These are phyloP conservation scores for Chalciporus chontae DNA, from an alignment of 768 basidiomycete genomes.

Conservation along the genomic window DNA sequence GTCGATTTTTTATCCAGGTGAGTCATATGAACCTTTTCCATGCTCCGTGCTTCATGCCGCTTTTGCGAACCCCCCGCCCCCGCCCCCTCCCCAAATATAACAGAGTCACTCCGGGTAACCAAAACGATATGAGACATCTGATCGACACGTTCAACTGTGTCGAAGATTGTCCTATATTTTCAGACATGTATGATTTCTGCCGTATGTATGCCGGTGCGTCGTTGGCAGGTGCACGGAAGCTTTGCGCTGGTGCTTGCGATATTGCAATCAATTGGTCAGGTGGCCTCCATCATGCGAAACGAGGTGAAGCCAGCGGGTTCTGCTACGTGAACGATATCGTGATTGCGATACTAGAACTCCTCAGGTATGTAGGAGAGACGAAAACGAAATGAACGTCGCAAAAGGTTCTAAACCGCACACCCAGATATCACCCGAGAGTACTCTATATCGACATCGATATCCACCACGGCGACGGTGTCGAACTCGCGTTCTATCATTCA, in stretches of 20 bases:
- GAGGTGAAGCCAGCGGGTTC: constrained; percentile 96
- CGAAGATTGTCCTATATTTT: constrained; percentile 95
- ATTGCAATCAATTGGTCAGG: constrained; percentile 99
- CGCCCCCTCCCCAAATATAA: too few species aligned
- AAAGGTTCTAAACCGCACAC: not conserved
- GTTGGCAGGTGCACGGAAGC: constrained; percentile 84
- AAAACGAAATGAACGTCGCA: not conserved
- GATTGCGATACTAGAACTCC: constrained; percentile 86
- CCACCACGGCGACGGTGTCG: constrained; percentile 97
- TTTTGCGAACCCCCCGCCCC: too few species aligned
- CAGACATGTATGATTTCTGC: constrained; percentile 93
- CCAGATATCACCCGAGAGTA: constrained; percentile 87
- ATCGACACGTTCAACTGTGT: constrained; percentile 91
- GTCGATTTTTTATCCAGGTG: constrained; percentile 93
- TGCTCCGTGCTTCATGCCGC: not conserved
- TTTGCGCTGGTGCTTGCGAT: constrained; percentile 82
- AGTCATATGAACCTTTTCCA: constrained; percentile 23
- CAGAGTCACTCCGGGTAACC: constrained; percentile 82
- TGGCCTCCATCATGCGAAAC: constrained; percentile 96
- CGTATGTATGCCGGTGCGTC: constrained; percentile 92
- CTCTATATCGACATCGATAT: constrained; percentile 99
- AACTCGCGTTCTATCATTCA: constrained; percentile 95
- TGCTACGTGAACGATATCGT: constrained; percentile 99
- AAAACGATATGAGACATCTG: constrained; percentile 65
- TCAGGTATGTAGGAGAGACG: constrained; percentile 50